Evolutionary conservation across 225 moss, liverwort and hornwort species (phyloP).

Genomic region (Sphagnum tenellum): DNA sequence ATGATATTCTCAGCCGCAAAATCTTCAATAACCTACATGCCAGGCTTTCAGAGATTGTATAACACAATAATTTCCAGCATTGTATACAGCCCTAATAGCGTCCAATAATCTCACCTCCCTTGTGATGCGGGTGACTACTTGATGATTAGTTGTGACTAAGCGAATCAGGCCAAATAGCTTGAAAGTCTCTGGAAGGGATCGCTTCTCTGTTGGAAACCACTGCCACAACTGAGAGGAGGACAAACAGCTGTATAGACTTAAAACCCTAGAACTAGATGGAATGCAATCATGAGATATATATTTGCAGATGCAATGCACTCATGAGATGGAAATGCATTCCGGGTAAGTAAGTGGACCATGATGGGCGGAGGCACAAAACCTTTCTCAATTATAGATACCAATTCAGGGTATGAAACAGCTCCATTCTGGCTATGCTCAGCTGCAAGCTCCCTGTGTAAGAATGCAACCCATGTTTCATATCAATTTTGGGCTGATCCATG

Average conservation of each 20-base stretch:
- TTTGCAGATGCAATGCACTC: not conserved
- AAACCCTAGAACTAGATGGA: too few species aligned
- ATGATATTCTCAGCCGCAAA: constrained; percentile 76
- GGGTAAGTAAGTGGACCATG: not conserved
- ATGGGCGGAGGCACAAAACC: constrained; percentile 6
- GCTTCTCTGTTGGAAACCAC: constrained; percentile 20
- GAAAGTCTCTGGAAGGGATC: constrained; percentile 71
- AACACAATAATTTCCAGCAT: too few species aligned
- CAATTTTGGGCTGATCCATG: not conserved
- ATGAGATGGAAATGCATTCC: not conserved
- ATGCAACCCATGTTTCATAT: constrained; percentile 6
- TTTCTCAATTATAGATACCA: constrained; percentile 13
- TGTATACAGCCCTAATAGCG: too few species aligned
- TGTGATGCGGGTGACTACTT: constrained; percentile 59
- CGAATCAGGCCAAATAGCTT: constrained; percentile 68
- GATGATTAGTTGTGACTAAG: constrained; percentile 60
- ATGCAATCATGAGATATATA: too few species aligned
- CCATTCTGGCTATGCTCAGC: constrained; percentile 28
- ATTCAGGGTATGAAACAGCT: constrained; percentile 3
- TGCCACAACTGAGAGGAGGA: too few species aligned
- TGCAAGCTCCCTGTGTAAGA: constrained; percentile 38
- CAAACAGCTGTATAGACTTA: too few species aligned
- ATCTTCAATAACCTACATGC: constrained; percentile 67
- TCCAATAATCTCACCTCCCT: constrained; percentile 40
- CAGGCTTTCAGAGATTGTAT: not conserved